A percentile compares a stretch with the other conserved stretches of the same genome.
Evolutionary conservation across 2,329 filamentous ascomycete genomes (phyloP).

Genomic region (Exophiala aquamarina): DNA sequence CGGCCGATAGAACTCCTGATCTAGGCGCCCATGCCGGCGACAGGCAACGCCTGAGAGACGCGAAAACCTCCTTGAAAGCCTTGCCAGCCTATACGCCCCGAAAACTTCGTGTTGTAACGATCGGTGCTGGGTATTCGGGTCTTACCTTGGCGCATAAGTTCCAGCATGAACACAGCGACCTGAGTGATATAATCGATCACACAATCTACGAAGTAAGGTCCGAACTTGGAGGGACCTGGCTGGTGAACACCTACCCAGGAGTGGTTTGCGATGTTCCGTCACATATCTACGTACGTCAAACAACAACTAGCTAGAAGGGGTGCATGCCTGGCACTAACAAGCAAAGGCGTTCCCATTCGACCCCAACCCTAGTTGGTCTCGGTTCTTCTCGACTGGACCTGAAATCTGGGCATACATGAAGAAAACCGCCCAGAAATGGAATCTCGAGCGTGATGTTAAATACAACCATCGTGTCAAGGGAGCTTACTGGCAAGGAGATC

Average conservation of each 20-base stretch:
- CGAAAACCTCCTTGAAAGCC: constrained; percentile 11
- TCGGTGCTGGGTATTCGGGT: constrained; percentile 33
- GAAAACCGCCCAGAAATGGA: constrained; percentile 38
- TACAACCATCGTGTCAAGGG: constrained; percentile 36
- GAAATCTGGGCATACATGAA: constrained; percentile 47
- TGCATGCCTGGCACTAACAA: constrained; percentile 35
- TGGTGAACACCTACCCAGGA: constrained; percentile 43
- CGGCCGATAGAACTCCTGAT: constrained; percentile 6
- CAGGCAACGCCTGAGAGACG: constrained; percentile 5
- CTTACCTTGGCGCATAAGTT: constrained; percentile 42
- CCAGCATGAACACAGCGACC: constrained; percentile 33
- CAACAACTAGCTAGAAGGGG: constrained; percentile 46
- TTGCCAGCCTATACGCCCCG: constrained; percentile 9
- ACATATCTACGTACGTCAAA: constrained; percentile 37
- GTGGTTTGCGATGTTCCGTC: constrained; percentile 63
- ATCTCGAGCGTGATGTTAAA: constrained; percentile 38
- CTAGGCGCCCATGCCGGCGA: constrained; percentile 11
- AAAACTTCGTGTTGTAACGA: constrained; percentile 20
- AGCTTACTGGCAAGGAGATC: constrained; percentile 39
- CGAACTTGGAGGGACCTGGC: constrained; percentile 41
- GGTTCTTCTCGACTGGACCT: constrained; percentile 39
- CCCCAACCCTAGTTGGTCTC: constrained; percentile 42
- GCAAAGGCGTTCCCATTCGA: constrained; percentile 34
- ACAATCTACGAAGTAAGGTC: constrained; percentile 43
- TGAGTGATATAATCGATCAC: constrained; percentile 33